Evolutionary conservation across 108 stramenopile species (phyloP).

Genomic region (Nitzschia sp.): DNA sequence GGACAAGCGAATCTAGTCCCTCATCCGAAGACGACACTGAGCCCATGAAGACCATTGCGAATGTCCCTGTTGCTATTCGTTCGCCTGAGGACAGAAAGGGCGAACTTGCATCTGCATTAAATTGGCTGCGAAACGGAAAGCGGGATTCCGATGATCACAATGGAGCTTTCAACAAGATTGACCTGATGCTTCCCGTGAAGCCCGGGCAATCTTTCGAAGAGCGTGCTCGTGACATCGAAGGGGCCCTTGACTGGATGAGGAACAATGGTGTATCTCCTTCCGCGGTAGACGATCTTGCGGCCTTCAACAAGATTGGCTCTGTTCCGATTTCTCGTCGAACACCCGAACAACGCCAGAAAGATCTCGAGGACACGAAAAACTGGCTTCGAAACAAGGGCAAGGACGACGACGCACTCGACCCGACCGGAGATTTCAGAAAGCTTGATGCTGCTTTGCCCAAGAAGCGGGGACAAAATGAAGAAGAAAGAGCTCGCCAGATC

Average conservation of each 20-base stretch:
- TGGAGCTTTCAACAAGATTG: conserved; percentile 22
- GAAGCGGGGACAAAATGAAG: conserved; percentile 21
- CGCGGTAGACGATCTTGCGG: neutral
- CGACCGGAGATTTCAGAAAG: conserved; percentile 21
- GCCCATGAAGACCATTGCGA: no score
- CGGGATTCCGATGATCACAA: neutral
- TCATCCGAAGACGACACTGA: conserved; percentile 5
- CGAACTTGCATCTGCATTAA: conserved; percentile 3
- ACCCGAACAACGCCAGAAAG: conserved; percentile 19
- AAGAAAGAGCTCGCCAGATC: conserved; percentile 34
- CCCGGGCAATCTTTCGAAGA: conserved; percentile 18
- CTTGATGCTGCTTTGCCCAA: conserved; percentile 11
- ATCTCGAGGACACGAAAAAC: neutral
- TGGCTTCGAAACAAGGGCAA: conserved; percentile 23
- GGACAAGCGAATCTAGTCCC: conserved; percentile 13
- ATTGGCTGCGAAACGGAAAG: conserved; percentile 29
- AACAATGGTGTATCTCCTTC: conserved; percentile 7
- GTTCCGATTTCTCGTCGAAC: conserved; percentile 1
- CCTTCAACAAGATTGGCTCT: neutral
- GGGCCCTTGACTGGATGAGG: conserved; percentile 27
- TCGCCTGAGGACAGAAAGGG: conserved; percentile 25
- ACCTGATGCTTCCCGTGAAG: conserved; percentile 14
- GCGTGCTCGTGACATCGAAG: conserved; percentile 30
- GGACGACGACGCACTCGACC: neutral
- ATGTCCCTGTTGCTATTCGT: conserved; percentile 1